These are phyloP conservation scores for Hypoxylon sp. DNA, from an alignment of 2,329 filamentous ascomycete species.

Conservation along the genomic window DNA sequence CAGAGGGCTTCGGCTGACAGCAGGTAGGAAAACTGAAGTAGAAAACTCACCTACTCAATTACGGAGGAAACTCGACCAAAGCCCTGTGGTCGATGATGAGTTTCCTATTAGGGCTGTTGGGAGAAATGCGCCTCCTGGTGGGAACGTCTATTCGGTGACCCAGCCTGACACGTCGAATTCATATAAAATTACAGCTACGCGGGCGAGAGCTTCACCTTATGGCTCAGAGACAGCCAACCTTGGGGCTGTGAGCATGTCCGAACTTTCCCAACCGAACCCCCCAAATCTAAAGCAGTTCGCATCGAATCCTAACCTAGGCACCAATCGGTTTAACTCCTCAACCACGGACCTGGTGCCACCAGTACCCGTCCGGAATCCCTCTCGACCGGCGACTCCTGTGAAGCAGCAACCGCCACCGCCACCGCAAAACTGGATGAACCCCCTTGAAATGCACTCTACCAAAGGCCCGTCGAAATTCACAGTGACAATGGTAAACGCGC, in stretches of 20 bases:
- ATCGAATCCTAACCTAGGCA: slow-evolving; percentile 53
- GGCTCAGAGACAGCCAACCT: slow-evolving; percentile 57
- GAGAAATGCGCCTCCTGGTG: slow-evolving; percentile 19
- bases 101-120: slow-evolving; percentile 37
- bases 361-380: slow-evolving; percentile 52
- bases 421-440: slow-evolving; percentile 59
- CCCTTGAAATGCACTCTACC: slow-evolving; percentile 64
- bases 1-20: slow-evolving; percentile 37
- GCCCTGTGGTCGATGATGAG: slow-evolving; percentile 22
- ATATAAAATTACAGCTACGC: slow-evolving; percentile 46
- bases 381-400: slow-evolving; percentile 54
- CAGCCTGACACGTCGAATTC: slow-evolving; percentile 62
- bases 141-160: slow-evolving; percentile 44
- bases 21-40: slow-evolving; percentile 54
- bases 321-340: slow-evolving; percentile 55
- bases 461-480: slow-evolving; percentile 50
- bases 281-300: slow-evolving; percentile 50
- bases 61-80: slow-evolving; percentile 32
- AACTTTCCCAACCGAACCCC: slow-evolving; percentile 55
- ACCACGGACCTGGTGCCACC: slow-evolving; percentile 56
- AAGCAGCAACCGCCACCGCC: slow-evolving; percentile 50
- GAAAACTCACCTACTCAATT: slow-evolving; percentile 49
- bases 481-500: slow-evolving; percentile 30
- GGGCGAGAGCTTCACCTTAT: slow-evolving; percentile 47
- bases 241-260: slow-evolving; percentile 62